These are phyloP conservation scores for Cruciata laevipes DNA, from an alignment of 257 asterid genomes.

Conservation along the genomic window DNA sequence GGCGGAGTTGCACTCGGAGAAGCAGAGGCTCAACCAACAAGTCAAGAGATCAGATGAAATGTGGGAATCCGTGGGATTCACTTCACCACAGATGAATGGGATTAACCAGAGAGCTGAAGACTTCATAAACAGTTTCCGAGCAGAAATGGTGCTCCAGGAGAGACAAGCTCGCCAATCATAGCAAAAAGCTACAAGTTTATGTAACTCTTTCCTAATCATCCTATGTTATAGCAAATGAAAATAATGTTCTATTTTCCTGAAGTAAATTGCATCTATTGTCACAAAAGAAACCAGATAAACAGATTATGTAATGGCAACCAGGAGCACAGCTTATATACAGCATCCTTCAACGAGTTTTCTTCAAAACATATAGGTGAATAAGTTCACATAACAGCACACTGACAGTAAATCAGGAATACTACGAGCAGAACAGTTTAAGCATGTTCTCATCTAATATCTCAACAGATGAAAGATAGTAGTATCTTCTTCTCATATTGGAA, in stretches of 20 bases:
- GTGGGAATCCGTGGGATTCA: slow-evolving; percentile 75
- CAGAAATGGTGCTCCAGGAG: slow-evolving; percentile 55
- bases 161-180: slow-evolving; percentile 24
- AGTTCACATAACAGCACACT: background rate
- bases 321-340: background rate
- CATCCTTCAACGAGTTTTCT: background rate
- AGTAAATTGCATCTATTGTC: background rate
- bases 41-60: slow-evolving; percentile 38
- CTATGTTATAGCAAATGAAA: background rate
- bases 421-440: background rate
- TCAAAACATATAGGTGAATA: background rate
- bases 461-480: background rate
- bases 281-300: background rate
- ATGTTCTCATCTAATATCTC: background rate
- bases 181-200: background rate
- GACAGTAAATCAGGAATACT: background rate
- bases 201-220: background rate
- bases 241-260: background rate
- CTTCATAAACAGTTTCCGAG: slow-evolving; percentile 58
- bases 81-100: slow-evolving; percentile 57
- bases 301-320: background rate
- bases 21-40: background rate
- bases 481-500: background rate
- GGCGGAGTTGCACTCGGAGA: background rate
- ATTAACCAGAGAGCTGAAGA: slow-evolving; percentile 80